Percentiles rank a stretch among this genome's conserved stretches.
These are phyloP conservation scores for Starmerella cellae DNA, from an alignment of 805 yeast genomes.

Conservation along the genomic window DNA sequence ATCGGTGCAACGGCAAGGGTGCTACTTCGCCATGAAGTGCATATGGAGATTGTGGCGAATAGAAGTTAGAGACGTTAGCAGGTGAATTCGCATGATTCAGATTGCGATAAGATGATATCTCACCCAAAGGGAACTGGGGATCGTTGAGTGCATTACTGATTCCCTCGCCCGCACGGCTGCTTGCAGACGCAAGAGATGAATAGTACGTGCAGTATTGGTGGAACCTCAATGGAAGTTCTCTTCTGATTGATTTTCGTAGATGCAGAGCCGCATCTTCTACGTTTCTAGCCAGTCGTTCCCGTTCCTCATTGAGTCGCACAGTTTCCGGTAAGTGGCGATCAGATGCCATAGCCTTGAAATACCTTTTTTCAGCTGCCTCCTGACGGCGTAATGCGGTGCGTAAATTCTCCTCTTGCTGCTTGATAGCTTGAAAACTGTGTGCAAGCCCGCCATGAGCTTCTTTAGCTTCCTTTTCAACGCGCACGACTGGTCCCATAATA, in stretches of 20 bases:
- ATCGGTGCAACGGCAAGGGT: background rate
- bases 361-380: constrained; percentile 13
- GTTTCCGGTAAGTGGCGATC: background rate
- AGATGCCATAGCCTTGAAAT: constrained; percentile 17
- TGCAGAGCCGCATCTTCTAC: constrained; percentile 3
- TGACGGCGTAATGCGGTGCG: constrained; percentile 6
- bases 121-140: background rate
- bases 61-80: background rate
- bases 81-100: background rate
- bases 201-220: constrained; percentile 2
- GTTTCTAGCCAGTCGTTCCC: background rate
- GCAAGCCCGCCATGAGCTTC: constrained; percentile 8
- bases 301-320: background rate
- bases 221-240: constrained; percentile 9
- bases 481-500: constrained; percentile 4
- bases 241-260: constrained; percentile 1
- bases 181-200: background rate
- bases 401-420: constrained; percentile 15
- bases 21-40: background rate
- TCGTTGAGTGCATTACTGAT: background rate
- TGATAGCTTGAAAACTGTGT: constrained; percentile 16
- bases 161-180: background rate
- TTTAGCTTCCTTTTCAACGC: constrained; percentile 1
- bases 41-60: background rate
- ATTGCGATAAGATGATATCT: background rate